Percentiles rank a stretch among this genome's conserved stretches.
These are phyloP conservation scores for Solanum raphanifolium DNA, from an alignment of 257 asterid species.

Conservation along the genomic window DNA sequence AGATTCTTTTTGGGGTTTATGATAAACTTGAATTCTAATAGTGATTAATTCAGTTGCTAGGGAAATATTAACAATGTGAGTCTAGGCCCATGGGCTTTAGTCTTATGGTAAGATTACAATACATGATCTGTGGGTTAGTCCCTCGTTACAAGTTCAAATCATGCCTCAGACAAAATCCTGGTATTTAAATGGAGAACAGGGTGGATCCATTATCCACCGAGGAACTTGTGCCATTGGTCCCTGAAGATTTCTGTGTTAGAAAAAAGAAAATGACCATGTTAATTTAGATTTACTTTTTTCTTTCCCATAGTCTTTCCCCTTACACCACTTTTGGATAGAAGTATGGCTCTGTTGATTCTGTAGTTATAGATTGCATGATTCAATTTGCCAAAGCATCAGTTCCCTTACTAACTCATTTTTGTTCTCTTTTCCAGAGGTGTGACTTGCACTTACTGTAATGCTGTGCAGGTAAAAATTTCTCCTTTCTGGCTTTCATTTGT, in stretches of 20 bases:
- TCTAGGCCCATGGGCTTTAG: neutral
- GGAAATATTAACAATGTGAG: neutral
- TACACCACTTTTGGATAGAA: neutral
- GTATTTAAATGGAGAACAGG: neutral
- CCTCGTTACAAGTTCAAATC: neutral
- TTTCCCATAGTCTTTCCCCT: neutral
- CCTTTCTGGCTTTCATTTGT: neutral
- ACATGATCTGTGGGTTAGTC: neutral
- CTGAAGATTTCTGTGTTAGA: neutral
- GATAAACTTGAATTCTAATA: neutral
- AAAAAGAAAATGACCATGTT: neutral
- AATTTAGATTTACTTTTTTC: neutral
- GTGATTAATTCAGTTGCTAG: neutral
- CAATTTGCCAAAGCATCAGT: neutral
- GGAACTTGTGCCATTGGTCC: neutral
- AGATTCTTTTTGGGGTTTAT: neutral
- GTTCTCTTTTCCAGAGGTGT: constrained; percentile 48
- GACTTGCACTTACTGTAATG: constrained; percentile 76
- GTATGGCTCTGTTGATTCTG: neutral
- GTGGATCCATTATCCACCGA: neutral
- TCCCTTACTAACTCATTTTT: constrained; percentile 14
- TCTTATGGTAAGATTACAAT: neutral
- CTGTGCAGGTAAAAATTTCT: constrained; percentile 54
- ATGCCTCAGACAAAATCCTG: neutral
- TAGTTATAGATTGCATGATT: neutral